These are phyloP conservation scores for Populus euphratica DNA, from an alignment of 345 rosid genomes.

Conservation along the genomic window DNA sequence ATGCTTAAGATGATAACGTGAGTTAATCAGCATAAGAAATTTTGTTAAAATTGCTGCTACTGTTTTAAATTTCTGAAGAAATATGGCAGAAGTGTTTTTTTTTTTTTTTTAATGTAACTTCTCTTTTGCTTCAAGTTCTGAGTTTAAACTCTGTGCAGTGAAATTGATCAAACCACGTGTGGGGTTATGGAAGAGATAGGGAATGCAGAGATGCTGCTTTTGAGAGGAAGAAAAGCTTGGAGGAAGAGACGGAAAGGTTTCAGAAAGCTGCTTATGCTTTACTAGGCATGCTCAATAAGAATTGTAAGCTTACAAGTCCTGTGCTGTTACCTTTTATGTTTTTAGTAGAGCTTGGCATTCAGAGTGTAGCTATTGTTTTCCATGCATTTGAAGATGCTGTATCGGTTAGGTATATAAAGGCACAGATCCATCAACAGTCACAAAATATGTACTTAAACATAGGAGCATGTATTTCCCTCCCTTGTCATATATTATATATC, in stretches of 20 bases:
- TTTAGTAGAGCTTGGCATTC: background rate
- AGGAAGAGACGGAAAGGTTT: slow-evolving; percentile 65
- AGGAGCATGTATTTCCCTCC: background rate
- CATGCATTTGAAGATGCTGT: background rate
- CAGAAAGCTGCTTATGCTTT: slow-evolving; percentile 85
- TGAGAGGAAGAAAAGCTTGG: slow-evolving; percentile 67
- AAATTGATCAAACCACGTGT: slow-evolving; percentile 66
- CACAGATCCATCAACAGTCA: background rate
- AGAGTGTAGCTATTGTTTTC: background rate
- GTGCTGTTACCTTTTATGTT: background rate
- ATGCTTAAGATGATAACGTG: slow-evolving; percentile 87
- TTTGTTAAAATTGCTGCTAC: background rate
- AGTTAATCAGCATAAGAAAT: slow-evolving; percentile 16
- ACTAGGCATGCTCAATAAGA: slow-evolving; percentile 44
- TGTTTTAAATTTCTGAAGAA: background rate
- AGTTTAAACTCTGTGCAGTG: slow-evolving; percentile 40
- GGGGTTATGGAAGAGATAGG: slow-evolving; percentile 70
- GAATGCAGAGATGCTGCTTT: slow-evolving; percentile 59
- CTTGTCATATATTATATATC: background rate
- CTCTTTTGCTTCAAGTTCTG: background rate
- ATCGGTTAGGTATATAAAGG: background rate
- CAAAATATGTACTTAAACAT: background rate
- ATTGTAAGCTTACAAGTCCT: slow-evolving; percentile 2
- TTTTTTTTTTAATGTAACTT: background rate
- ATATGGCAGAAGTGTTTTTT: too few relatives aligned